Evolutionary conservation across 768 basidiomycete genomes (phyloP), one percentile per base, ranked within the genome.

Genomic region (Hebeloma cylindrosporum): DNA sequence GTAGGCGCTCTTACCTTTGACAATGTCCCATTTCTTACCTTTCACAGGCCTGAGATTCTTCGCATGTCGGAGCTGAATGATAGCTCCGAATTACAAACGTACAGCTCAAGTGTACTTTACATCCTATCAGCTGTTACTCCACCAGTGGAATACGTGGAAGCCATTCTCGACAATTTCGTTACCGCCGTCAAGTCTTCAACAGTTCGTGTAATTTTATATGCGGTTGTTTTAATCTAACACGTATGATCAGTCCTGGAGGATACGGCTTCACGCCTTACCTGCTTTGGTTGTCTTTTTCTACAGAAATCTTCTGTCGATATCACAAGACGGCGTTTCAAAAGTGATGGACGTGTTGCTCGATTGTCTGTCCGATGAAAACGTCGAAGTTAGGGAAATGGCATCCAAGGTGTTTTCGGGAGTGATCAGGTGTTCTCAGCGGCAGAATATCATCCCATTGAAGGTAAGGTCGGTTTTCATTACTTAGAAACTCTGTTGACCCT

Each of bases 41-140:
- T 21, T 45, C 35, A 43, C 25, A 93, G 91, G 60, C 90, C 90
- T 27, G 89, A 91, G 62, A 85, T 92, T 46, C 76, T 94, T 59
- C 83, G 81, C 50, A 90, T 95, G 85, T 83, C 90, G 43, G 93
- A 95, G 58, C 75, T 94, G 45, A 92, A 85, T 59, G 93, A 95
- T 58, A 85, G 75, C 62, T 72, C 82, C 6, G 93, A 94, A 45
- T 63, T 95, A 45, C 90, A 92, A 61, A 73, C 78, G 22, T 88
- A 88, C 56, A 85, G 88, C 53, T 81, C 85, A 35, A 83, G 83
- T 4, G 83, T 93, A 8, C 67, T 94, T 33, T 88, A 89, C 52
- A 80, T 90, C 46, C 71, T 94, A 38, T 92, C 91, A 11, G 86
- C 85, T 2, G 77, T 93, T 43, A 78, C 84, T n/a, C 80, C 88